Evolutionary conservation across 2,329 filamentous ascomycete genomes (phyloP).

Genomic region (Trichoderma aggressivum): DNA sequence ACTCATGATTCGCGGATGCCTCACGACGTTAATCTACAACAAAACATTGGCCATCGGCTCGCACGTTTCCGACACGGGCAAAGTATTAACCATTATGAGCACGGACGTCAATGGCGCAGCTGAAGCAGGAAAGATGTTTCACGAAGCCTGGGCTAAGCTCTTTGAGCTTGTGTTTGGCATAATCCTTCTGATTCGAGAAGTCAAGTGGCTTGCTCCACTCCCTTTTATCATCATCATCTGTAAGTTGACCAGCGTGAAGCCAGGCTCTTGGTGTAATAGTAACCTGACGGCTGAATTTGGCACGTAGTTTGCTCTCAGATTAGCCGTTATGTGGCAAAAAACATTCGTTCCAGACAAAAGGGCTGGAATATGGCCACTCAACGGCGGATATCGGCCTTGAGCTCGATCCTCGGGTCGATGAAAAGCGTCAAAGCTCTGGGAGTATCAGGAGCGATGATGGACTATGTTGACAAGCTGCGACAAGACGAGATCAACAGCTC

Average conservation of each 20-base stretch:
- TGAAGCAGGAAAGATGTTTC: constrained; percentile 34
- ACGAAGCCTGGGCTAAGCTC: constrained; percentile 42
- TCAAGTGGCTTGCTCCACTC: constrained; percentile 43
- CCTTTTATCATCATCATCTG: constrained; percentile 41
- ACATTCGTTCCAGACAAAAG: constrained; percentile 35
- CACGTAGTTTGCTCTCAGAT: constrained; percentile 39
- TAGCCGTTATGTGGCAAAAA: constrained; percentile 39
- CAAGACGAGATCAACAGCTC: constrained; percentile 31
- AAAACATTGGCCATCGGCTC: constrained; percentile 28
- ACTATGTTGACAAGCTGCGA: constrained; percentile 28
- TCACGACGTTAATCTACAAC: constrained; percentile 37
- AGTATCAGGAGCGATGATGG: constrained; percentile 23
- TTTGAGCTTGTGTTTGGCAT: constrained; percentile 42
- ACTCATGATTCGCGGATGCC: constrained; percentile 34
- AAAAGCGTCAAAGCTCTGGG: constrained; percentile 43
- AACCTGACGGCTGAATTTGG: not conserved
- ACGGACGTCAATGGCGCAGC: constrained; percentile 39
- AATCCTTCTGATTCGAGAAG: constrained; percentile 35
- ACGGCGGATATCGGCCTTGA: constrained; percentile 36
- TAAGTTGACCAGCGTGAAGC: constrained; percentile 25
- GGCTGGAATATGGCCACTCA: constrained; percentile 42
- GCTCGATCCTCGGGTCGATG: constrained; percentile 34
- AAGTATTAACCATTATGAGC: constrained; percentile 39
- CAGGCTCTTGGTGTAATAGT: not conserved
- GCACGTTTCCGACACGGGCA: constrained; percentile 29